A percentile compares a stretch with the other conserved stretches of the same genome.
Conservation (phyloP, 106 monocot genomes). For the Hemerocallis citrina region DNA sequence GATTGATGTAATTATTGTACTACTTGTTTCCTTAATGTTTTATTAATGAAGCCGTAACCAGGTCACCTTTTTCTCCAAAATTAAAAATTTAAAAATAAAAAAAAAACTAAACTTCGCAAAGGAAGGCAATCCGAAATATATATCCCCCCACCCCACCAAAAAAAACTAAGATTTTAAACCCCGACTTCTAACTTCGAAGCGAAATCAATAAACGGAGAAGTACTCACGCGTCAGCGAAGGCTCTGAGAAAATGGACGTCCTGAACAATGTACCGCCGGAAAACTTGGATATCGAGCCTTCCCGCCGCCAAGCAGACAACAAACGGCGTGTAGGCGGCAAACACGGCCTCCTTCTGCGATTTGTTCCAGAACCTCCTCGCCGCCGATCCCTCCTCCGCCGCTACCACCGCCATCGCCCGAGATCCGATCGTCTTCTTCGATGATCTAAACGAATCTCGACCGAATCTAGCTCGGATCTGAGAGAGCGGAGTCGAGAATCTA, state of each 20-base stretch:
- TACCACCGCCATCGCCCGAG: constrained; percentile 26
- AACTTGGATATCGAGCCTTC: constrained; percentile 48
- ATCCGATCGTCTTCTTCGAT: neutral
- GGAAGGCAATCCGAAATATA: too few species aligned
- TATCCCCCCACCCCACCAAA: too few species aligned
- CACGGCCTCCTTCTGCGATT: constrained; percentile 40
- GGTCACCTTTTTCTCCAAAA: too few species aligned
- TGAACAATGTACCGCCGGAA: constrained; percentile 73
- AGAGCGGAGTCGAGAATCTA: neutral
- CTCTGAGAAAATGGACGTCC: constrained; percentile 68
- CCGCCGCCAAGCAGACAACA: constrained; percentile 63
- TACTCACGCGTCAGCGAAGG: constrained; percentile 76
- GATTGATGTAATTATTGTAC: too few species aligned
- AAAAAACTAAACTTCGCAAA: too few species aligned
- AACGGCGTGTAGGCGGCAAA: constrained; percentile 68
- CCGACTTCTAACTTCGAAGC: neutral
- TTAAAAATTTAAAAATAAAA: too few species aligned
- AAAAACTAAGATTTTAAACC: neutral
- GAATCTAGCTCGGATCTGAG: constrained; percentile 11
- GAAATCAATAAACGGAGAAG: neutral
- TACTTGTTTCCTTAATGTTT: too few species aligned
- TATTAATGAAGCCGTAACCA: too few species aligned
- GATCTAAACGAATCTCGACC: neutral
- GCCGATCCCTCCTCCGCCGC: constrained; percentile 47
- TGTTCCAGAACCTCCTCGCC: constrained; percentile 64